A percentile compares a stretch with the other conserved stretches of the same genome.
These are phyloP conservation scores for Boletellus ananas DNA, from an alignment of 768 basidiomycete genomes.

Conservation along the genomic window DNA sequence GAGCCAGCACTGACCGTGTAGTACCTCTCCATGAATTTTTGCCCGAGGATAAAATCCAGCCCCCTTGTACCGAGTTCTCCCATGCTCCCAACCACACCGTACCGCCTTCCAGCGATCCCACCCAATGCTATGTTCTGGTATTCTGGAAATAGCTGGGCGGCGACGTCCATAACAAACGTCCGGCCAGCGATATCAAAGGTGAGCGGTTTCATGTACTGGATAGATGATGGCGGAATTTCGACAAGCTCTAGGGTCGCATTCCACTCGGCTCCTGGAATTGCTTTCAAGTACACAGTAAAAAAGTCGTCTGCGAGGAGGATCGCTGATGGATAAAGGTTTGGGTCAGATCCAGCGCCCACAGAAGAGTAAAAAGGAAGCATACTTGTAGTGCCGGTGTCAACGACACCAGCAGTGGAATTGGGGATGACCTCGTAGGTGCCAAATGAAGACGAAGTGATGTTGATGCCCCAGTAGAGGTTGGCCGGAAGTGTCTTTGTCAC, in stretches of 20 bases:
- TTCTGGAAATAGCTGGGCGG: conserved; percentile 18
- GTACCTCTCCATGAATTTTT: too few species aligned
- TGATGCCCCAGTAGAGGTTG: neutral
- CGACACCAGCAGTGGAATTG: neutral
- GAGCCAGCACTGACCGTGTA: conserved; percentile 7
- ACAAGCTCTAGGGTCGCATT: conserved; percentile 11
- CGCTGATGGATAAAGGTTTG: too few species aligned
- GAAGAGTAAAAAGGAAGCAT: neutral
- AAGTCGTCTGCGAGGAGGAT: conserved; percentile 23
- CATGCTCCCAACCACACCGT: too few species aligned
- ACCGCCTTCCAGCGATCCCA: too few species aligned
- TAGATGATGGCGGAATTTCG: conserved; percentile 13
- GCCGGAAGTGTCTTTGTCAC: neutral
- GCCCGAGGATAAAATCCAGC: too few species aligned
- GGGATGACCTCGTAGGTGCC: neutral
- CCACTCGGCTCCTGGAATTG: conserved; percentile 13
- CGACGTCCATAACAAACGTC: conserved; percentile 16
- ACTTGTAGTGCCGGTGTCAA: conserved; percentile 18
- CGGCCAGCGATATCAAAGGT: conserved; percentile 8
- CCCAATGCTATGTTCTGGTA: conserved; percentile 15
- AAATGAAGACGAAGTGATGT: neutral
- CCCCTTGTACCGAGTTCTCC: too few species aligned
- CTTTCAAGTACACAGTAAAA: conserved; percentile 12
- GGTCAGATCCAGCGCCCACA: neutral
- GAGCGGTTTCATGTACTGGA: conserved; percentile 15